Evolutionary conservation across 2,329 filamentous ascomycete species (phyloP), one percentile per base, ranked within the genome.

Genomic region (Hypomyces perniciosus): DNA sequence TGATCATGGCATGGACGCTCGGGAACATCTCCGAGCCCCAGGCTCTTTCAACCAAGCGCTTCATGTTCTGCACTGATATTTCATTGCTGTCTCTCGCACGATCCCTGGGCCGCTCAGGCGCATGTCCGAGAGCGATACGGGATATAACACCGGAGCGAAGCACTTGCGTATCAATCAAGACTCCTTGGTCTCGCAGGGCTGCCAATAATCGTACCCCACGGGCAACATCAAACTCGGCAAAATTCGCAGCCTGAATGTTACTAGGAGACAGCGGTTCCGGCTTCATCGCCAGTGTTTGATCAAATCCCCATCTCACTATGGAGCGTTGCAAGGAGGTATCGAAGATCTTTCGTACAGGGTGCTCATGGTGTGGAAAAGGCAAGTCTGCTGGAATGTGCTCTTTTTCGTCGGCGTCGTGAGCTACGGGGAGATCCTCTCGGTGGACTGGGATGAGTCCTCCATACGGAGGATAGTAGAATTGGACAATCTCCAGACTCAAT

Each of bases 301-400:
- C 65, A 49, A 79, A 79, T 0, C 72, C 70, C 67, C 72, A 77
- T 34, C 74, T 65, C 7, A 78, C 54, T 12, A 78, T 67, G 2
- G 62, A 60, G 1, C 65, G 62, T 47, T 77, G 64, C 20, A 78
- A 51, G 28, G 59, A 60, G 8, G 54, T 45, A 39, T 69, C 63
- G 54, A 81, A 79, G 20, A 81, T 64, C 35, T 66, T 66, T 38
- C 67, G 69, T 6, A 80, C 50, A 2, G 78, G 78, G 52, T 81
- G 78, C 9, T 68, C 58, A 1, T 62, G 65, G 47, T 72, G 69
- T 8, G 56, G 54, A 27, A 69, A 61, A 1, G 71, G 67, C 9
- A 80, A 61, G 48, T 79, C 76, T 28, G 59, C 62, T 12, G 62
- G 66, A 44, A 66, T 72, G 46, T 54, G 61, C 12, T 56, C 51